These are phyloP conservation scores for Cymbopogon flexuosus DNA, from an alignment of 202 grass and related monocot genomes.

Conservation along the genomic window DNA sequence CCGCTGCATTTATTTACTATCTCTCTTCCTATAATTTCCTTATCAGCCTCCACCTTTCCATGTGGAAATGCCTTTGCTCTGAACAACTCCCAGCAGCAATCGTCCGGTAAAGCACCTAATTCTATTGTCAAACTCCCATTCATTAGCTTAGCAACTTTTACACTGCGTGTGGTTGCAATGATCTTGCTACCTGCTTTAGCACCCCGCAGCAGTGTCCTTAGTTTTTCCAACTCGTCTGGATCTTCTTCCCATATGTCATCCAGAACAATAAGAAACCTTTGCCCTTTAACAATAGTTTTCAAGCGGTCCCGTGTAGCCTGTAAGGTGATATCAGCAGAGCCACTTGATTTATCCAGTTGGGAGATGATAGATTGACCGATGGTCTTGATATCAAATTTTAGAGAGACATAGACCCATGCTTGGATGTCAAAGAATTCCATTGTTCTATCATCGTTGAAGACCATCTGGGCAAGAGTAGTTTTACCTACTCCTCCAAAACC, in stretches of 20 bases:
- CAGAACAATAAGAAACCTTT: conserved; percentile 26
- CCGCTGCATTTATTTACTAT: conserved; percentile 35
- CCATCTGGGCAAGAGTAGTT: conserved; percentile 8
- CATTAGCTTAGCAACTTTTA: neutral
- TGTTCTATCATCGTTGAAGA: conserved; percentile 26
- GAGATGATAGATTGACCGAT: neutral
- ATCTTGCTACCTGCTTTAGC: conserved; percentile 37
- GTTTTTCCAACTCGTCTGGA: neutral
- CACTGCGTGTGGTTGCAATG: conserved; percentile 31
- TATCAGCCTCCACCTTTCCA: neutral
- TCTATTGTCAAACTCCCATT: neutral
- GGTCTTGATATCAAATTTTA: neutral
- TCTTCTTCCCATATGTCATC: conserved; percentile 30
- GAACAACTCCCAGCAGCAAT: conserved; percentile 8
- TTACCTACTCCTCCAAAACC: conserved; percentile 32
- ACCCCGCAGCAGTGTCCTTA: conserved; percentile 19
- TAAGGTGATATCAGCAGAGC: too few species aligned
- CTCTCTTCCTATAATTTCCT: neutral
- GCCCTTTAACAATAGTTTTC: too few species aligned
- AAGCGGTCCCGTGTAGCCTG: too few species aligned
- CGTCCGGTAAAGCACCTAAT: neutral
- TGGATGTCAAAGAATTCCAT: neutral
- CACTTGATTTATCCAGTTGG: neutral
- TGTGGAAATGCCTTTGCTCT: neutral
- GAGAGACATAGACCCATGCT: conserved; percentile 36